These are phyloP conservation scores for Xylariales sp. DNA, from an alignment of 2,329 filamentous ascomycete species.

Conservation along the genomic window DNA sequence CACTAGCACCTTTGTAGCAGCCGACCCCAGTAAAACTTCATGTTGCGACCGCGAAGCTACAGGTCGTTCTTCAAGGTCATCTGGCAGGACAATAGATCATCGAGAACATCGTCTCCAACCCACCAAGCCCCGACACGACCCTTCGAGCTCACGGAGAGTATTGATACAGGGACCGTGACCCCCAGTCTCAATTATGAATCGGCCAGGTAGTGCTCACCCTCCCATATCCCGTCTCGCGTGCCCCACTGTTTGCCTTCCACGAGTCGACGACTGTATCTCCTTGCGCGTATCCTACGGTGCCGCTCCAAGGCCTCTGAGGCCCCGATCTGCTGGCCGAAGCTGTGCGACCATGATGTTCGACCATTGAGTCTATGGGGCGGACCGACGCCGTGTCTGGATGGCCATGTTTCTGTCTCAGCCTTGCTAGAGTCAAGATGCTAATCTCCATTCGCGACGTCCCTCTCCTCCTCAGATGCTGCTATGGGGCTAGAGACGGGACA, in stretches of 20 bases:
- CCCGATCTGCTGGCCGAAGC: slow-evolving; percentile 4
- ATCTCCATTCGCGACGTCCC: no score
- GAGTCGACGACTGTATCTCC: slow-evolving; percentile 18
- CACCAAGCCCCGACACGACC: not conserved
- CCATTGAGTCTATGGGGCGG: slow-evolving; percentile 10
- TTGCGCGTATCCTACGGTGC: slow-evolving; percentile 15
- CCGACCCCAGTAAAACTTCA: slow-evolving; percentile 19
- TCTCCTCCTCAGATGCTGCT: no score
- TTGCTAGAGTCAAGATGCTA: slow-evolving; percentile 2
- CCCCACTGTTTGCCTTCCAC: slow-evolving; percentile 23
- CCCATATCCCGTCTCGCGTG: slow-evolving; percentile 20
- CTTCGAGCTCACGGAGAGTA: not conserved
- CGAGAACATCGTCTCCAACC: slow-evolving; percentile 4
- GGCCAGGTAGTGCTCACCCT: slow-evolving; percentile 47
- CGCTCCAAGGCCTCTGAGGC: slow-evolving; percentile 11
- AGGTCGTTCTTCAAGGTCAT: slow-evolving; percentile 9
- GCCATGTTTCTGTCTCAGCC: slow-evolving; percentile 2
- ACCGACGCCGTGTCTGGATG: not conserved
- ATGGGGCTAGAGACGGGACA: no score
- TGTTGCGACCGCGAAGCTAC: slow-evolving; percentile 20
- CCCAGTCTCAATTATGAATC: slow-evolving; percentile 45
- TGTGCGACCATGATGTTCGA: slow-evolving; percentile 7
- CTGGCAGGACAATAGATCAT: slow-evolving; percentile 14
- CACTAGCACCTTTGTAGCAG: slow-evolving; percentile 10
- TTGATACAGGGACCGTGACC: not conserved